Conservation (phyloP, 345 rosid species). For the Orychophragmus violaceus region DNA sequence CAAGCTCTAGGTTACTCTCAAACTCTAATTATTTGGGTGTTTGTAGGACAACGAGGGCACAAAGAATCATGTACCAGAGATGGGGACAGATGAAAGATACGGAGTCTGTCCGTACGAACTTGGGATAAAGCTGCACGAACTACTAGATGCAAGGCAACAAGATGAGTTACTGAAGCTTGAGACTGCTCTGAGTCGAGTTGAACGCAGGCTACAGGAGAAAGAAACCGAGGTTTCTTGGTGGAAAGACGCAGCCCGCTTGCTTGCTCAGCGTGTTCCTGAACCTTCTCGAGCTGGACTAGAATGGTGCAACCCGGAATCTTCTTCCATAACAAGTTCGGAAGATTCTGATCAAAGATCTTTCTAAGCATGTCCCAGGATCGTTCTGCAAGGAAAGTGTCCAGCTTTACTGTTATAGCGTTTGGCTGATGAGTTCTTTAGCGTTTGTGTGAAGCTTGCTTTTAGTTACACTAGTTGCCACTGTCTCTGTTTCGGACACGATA, state of each 20-base stretch:
- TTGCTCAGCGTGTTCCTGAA: slow-evolving; percentile 43
- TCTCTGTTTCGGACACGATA: background rate
- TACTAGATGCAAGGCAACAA: slow-evolving; percentile 59
- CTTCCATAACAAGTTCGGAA: background rate
- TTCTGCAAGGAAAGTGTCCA: background rate
- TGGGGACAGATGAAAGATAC: slow-evolving; percentile 20
- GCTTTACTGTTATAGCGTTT: background rate
- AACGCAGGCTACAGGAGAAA: slow-evolving; percentile 53
- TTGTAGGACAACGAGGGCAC: background rate
- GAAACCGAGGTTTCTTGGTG: slow-evolving; percentile 76
- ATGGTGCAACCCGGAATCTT: slow-evolving; percentile 12
- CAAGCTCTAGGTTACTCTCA: background rate
- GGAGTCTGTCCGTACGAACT: slow-evolving; percentile 65
- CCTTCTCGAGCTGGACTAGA: slow-evolving; percentile 27
- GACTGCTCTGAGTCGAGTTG: slow-evolving; percentile 41
- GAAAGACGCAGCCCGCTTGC: slow-evolving; percentile 60
- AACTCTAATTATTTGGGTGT: background rate
- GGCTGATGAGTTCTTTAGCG: background rate
- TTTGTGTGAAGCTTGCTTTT: slow-evolving; percentile 11
- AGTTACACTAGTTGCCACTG: background rate
- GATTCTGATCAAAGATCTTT: slow-evolving; percentile 1
- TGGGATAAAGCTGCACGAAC: slow-evolving; percentile 56
- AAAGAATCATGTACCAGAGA: slow-evolving; percentile 6
- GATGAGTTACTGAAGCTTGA: slow-evolving; percentile 67
- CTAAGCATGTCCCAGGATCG: slow-evolving; percentile 5